phyloP scores from a whole-genome alignment of 192 early-diverging fungal species.

The Linnemannia zychae region DNA sequence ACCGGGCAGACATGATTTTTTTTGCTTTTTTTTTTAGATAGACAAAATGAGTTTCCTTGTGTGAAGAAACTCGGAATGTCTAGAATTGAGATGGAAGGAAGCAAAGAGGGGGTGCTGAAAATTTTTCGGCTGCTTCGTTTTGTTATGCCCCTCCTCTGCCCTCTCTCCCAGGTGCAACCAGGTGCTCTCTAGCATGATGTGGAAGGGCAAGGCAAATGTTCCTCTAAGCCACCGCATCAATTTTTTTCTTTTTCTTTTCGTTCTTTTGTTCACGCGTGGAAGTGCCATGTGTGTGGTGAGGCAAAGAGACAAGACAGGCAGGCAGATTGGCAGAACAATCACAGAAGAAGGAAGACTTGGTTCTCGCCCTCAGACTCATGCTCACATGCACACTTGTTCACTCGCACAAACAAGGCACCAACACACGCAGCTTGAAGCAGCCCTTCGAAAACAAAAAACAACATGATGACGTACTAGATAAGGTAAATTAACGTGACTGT shows the following conservation, averaged over 20 bases:
- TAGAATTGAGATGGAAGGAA: conserved; percentile 47
- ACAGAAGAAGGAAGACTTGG: neutral
- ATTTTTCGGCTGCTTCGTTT: conserved; percentile 32
- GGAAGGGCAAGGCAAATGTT: neutral
- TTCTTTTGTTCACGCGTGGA: neutral
- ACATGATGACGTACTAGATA: neutral
- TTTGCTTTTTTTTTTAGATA: conserved; percentile 53
- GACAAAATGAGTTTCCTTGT: conserved; percentile 47
- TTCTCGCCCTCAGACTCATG: neutral
- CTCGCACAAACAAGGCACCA: neutral
- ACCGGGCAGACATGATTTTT: conserved; percentile 57
- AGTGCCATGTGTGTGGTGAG: neutral
- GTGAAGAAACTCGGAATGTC: conserved; percentile 53
- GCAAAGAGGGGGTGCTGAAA: conserved; percentile 54
- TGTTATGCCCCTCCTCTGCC: neutral
- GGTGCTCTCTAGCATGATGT: neutral
- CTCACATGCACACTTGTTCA: neutral
- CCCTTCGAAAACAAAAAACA: neutral
- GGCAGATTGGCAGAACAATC: too few relatives aligned
- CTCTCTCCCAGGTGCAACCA: neutral
- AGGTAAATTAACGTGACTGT: neutral
- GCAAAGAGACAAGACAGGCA: too few relatives aligned
- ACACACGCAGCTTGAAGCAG: neutral
- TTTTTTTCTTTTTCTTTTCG: neutral
- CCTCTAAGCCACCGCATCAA: neutral